phyloP scores from a whole-genome alignment of 371 early-diverging fungal genomes.

The Dentiscutata heterogama region DNA sequence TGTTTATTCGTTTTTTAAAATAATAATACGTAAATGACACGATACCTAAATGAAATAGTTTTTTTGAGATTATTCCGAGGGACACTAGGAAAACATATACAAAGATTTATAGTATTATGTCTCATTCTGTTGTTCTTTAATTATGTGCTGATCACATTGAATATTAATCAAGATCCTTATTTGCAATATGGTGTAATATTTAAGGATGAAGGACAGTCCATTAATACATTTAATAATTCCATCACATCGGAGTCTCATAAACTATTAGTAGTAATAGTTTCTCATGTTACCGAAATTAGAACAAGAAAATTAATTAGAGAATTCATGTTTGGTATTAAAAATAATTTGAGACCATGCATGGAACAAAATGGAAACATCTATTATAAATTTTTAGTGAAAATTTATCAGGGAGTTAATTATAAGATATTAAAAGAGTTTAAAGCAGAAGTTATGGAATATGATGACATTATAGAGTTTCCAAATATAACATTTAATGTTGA shows the following conservation, averaged over 20 bases:
- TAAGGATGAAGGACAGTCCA: no score
- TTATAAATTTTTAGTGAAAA: constrained; percentile 37
- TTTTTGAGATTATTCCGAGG: no score
- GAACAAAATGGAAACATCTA: constrained; percentile 12
- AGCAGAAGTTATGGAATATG: constrained; percentile 44
- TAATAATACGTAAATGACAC: no score
- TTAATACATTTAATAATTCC: no score
- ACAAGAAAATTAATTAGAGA: constrained; percentile 38
- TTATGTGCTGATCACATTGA: no score
- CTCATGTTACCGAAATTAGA: background rate
- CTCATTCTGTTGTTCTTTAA: no score
- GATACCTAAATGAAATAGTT: no score
- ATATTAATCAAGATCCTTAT: no score
- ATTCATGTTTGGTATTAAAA: constrained; percentile 36
- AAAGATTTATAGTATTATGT: no score
- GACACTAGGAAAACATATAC: no score
- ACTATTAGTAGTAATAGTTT: constrained; percentile 31
- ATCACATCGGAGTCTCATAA: background rate
- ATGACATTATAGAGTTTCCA: constrained; percentile 40
- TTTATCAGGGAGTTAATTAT: background rate
- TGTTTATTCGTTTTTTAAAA: no score
- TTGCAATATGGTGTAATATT: no score
- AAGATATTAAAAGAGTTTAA: constrained; percentile 10
- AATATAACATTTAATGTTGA: background rate
- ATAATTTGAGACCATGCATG: constrained; percentile 42